Percentiles rank a stretch among this genome's conserved stretches.
Evolutionary conservation across 345 rosid genomes (phyloP).

Genomic region (Balakata baccata): DNA sequence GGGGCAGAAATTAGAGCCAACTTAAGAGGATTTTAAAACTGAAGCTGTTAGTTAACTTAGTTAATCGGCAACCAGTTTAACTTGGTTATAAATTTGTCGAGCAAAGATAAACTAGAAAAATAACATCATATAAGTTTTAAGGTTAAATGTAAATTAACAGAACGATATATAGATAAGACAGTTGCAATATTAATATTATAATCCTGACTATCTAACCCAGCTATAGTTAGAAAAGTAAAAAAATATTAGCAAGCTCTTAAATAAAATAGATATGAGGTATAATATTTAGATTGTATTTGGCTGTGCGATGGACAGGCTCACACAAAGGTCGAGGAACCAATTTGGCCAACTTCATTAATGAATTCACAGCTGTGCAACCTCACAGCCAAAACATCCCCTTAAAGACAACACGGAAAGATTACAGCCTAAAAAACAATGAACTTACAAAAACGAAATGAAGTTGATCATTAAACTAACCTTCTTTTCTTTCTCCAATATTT

Average conservation of each 20-base stretch:
- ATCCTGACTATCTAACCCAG: too few species aligned
- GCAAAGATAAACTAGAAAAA: not conserved
- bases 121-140: not conserved
- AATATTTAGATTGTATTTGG: not conserved
- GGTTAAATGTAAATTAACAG: not conserved
- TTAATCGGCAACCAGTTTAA: too few species aligned
- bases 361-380: not conserved
- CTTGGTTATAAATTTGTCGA: not conserved
- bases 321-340: not conserved
- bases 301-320: not conserved
- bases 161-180: too few species aligned
- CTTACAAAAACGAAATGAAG: not conserved
- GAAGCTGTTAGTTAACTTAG: too few species aligned
- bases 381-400: not conserved
- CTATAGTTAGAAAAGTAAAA: too few species aligned
- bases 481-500: constrained; percentile 85
- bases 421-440: not conserved
- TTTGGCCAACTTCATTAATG: not conserved
- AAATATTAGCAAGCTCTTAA: too few species aligned
- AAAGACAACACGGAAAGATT: not conserved
- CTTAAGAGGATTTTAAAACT: too few species aligned
- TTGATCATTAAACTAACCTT: constrained; percentile 50
- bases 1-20: not conserved
- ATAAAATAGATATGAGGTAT: too few species aligned
- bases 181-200: too few species aligned